Percentiles rank a stretch among this genome's conserved stretches.
phyloP scores from a whole-genome alignment of 1,284 basidiomycete species.

The Apiotrichum brassicae region DNA sequence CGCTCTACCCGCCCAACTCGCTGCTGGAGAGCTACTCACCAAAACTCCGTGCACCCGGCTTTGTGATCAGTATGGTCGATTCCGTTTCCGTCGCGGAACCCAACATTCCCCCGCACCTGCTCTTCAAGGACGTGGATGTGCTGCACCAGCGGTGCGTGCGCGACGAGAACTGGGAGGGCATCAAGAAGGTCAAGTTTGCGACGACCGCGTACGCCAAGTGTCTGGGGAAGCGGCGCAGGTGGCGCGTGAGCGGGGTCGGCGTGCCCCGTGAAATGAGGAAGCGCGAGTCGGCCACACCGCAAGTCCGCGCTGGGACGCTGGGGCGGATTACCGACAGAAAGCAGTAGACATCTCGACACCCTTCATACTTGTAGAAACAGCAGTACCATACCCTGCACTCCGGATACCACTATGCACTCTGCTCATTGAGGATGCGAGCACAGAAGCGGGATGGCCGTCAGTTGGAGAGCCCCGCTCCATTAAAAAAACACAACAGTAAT shows the following conservation, averaged over 20 bases:
- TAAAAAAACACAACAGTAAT: too few species aligned
- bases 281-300: neutral
- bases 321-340: neutral
- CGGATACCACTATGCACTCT: slow-evolving; percentile 1
- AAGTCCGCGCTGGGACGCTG: neutral
- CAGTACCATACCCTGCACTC: slow-evolving; percentile 2
- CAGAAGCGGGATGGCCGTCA: too few species aligned
- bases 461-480: too few species aligned
- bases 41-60: neutral
- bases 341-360: too few species aligned
- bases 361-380: neutral
- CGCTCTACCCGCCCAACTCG: slow-evolving; percentile 29
- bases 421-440: too few species aligned
- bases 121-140: slow-evolving; percentile 40
- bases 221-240: slow-evolving; percentile 29
- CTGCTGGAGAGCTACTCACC: slow-evolving; percentile 29
- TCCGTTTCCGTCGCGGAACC: slow-evolving; percentile 31
- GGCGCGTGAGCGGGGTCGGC: slow-evolving; percentile 28
- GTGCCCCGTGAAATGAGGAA: slow-evolving; percentile 9
- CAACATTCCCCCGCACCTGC: slow-evolving; percentile 41
- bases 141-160: slow-evolving; percentile 39
- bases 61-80: slow-evolving; percentile 31
- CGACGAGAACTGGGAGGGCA: slow-evolving; percentile 26
- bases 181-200: slow-evolving; percentile 33
- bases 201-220: slow-evolving; percentile 27